Base-by-base conservation (phyloP, 2,329 filamentous ascomycete species). In the Penicillium concentricum region DNA sequence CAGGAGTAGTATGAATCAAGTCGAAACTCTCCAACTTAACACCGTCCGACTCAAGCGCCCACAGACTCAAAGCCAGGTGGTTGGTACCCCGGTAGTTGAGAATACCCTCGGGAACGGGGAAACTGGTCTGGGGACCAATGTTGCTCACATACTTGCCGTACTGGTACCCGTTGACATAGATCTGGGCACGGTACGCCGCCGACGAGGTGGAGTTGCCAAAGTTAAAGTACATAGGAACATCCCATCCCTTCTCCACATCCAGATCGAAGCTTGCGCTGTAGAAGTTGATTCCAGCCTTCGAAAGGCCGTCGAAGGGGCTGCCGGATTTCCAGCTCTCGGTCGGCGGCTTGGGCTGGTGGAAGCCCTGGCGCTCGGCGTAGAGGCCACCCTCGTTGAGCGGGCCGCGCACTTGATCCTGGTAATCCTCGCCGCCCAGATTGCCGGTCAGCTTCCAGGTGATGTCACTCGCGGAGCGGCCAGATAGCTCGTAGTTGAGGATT, bases 81-180 rank as follows among this genome's bases (percentile, higher is more conserved):
- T 93, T 93, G 32, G 78, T 81, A 0, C 89, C 89, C 5, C 79
- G 78, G 70, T 91, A 89, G 67, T 92, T 82, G 49, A 91, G 75
- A 22, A 92, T 83, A 22, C 88, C 88, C 74, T 91, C 83, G 0
- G 89, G 89, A 0, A 92, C 88, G 1, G 88, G 88, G 68, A 87
- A 92, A 2, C 72, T 78, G 0, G 81, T 84, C 74, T 93, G 89
- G 1, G 90, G 90, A 0, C 90, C 90, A n/a, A 92, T 79, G 61
- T 91, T 87, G 67, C 84, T 86, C n/a, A 75, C 72, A 59, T 82
- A 87, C 67, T 87, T 86, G 2, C 84, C 85, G 61, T 86, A 91
- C 70, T 92, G 88, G 72, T 86, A 92, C 1, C 89, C 89, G 64
- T 92, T 92, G 43, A 92, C 85, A 66, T 83, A 92, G 7, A 92